A percentile compares a stretch with the other conserved stretches of the same genome.
phyloP scores from a whole-genome alignment of 768 basidiomycete species.

The Steccherinum ochraceum region DNA sequence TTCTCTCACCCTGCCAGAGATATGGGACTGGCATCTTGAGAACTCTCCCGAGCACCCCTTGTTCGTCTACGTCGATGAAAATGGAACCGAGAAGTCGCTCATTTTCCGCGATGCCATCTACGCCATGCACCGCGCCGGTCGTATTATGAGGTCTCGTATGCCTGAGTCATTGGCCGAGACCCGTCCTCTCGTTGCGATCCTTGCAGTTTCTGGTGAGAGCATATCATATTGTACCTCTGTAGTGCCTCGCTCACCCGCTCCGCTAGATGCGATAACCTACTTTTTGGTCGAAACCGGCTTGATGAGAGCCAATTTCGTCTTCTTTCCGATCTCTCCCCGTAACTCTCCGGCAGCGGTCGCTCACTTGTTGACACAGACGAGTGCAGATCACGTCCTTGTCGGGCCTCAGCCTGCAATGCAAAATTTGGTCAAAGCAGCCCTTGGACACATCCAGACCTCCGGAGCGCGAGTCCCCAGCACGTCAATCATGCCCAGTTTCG shows the following conservation, averaged over 20 bases:
- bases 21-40: slow-evolving; percentile 26
- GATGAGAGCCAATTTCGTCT: slow-evolving; percentile 5
- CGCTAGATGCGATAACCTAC: slow-evolving; percentile 10
- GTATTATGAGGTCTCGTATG: neutral
- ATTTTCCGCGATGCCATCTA: slow-evolving; percentile 8
- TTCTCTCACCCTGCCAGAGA: slow-evolving; percentile 25
- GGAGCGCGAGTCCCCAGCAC: neutral
- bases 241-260: no score
- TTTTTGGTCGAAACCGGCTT: slow-evolving; percentile 5
- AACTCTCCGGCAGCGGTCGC: slow-evolving; percentile 23
- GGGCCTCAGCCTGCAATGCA: slow-evolving; percentile 20
- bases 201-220: slow-evolving; percentile 9
- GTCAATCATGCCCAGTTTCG: slow-evolving; percentile 14
- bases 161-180: neutral
- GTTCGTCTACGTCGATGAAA: slow-evolving; percentile 18
- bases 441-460: slow-evolving; percentile 13
- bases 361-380: slow-evolving; percentile 20
- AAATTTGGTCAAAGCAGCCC: slow-evolving; percentile 14
- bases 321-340: slow-evolving; percentile 20
- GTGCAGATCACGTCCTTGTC: slow-evolving; percentile 20
- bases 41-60: slow-evolving; percentile 23
- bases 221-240: neutral
- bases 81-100: slow-evolving; percentile 6
- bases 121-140: slow-evolving; percentile 7
- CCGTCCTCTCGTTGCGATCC: slow-evolving; percentile 9